Base-by-base conservation (phyloP, 2,329 filamentous ascomycete genomes). In the Pseudophaeomoniella oleicola region DNA sequence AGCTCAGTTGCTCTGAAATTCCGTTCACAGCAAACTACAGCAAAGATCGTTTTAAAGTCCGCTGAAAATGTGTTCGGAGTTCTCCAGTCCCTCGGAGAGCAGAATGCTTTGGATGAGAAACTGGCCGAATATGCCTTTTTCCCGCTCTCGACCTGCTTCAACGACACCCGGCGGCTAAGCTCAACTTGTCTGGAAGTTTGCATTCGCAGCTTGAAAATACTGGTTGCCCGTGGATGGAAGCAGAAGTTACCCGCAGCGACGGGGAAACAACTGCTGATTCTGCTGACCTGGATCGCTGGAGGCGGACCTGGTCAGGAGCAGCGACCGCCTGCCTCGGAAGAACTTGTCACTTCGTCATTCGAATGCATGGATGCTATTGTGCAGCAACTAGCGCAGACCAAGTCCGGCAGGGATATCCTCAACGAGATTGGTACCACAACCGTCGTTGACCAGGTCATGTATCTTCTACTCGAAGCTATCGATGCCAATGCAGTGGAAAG, bases 61-160 rank as follows among this genome's bases (percentile, higher is more conserved):
- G 56, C 77, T 15, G 57, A 66, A 34, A 47, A 53, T 1, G 50
- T 77, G 4, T 52, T 58, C 34, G 37, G 43, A 14, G 49, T 52
- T 2, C 46, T 68, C 9, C 44, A 52, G 5, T 52, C 54, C 12
- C 54, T 75, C 12, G 47, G 51, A 15, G 49, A 48, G 5, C 54
- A 60, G 22, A 49, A 57, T 43, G 47, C 53, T 1, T 53, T 96
- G 13, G 84, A 94, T 54, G 70, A 78, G 36, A 88, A 86, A 54
- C 63, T 96, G 13, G 85, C 87, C 11, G 87, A 94, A 62, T 98
- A 96, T 64, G 72, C 82, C 50, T 96, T 96, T 64, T 94, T 94
- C 43, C 90, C 90, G 0, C 64, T 98, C 0, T 86, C 84, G 1
- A 81, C 90, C 47, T 75, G 96, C 29, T 78, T 98, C 48, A 78